Evolutionary conservation across 2,329 filamentous ascomycete genomes (phyloP).

Genomic region (Ploettnerulaceae sp.): DNA sequence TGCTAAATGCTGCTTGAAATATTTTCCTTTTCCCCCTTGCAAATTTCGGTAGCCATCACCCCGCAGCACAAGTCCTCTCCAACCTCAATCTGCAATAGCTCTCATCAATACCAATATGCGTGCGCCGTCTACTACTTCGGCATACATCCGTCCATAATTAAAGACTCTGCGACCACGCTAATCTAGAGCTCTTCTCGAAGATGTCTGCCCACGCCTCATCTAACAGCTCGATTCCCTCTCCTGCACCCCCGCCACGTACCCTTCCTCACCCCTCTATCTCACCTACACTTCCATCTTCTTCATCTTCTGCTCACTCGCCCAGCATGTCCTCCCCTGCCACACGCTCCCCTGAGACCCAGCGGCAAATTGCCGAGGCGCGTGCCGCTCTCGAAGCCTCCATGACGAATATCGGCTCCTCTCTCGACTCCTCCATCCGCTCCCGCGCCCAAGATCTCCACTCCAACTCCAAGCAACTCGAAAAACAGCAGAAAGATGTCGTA

Average conservation of each 20-base stretch:
- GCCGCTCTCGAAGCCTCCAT: slow-evolving; percentile 52
- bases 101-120: neutral
- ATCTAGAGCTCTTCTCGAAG: neutral
- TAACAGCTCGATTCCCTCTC: slow-evolving; percentile 1
- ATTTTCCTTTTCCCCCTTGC: neutral
- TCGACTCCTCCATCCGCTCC: slow-evolving; percentile 63
- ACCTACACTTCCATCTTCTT: slow-evolving; percentile 14
- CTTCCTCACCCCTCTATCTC: slow-evolving; percentile 10
- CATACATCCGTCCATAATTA: neutral
- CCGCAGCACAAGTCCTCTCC: slow-evolving; percentile 19
- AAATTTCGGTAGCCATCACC: slow-evolving; percentile 10
- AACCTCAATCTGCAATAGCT: neutral
- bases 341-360: slow-evolving; percentile 26
- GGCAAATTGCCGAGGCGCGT: slow-evolving; percentile 51
- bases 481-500: slow-evolving; percentile 62
- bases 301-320: slow-evolving; percentile 12
- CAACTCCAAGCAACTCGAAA: slow-evolving; percentile 59
- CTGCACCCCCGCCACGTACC: slow-evolving; percentile 1
- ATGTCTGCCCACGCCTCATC: slow-evolving; percentile 9
- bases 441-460: slow-evolving; percentile 65
- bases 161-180: neutral
- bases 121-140: neutral
- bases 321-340: slow-evolving; percentile 8
- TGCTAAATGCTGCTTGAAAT: neutral
- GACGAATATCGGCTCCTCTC: slow-evolving; percentile 55